Percentiles rank a stretch among this genome's conserved stretches.
Conservation (phyloP, 345 rosid genomes). For the Salix exigua region DNA sequence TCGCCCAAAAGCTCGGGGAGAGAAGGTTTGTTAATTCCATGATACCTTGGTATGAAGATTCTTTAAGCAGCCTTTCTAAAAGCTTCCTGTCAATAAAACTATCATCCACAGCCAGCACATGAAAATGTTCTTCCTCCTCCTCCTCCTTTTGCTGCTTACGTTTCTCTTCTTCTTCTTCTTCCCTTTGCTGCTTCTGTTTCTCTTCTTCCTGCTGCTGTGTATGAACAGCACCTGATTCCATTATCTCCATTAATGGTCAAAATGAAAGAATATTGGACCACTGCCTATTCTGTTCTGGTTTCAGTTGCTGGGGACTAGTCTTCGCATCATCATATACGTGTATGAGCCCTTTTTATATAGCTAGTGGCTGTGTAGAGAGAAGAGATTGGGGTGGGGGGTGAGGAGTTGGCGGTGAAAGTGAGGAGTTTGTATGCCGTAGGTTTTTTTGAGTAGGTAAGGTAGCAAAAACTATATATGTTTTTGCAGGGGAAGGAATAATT, state of each 20-base stretch:
- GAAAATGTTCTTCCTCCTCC: slow-evolving; percentile 28
- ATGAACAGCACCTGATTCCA: slow-evolving; percentile 14
- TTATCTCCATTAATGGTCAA: slow-evolving; percentile 27
- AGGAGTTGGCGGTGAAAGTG: neutral
- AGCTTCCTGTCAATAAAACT: slow-evolving; percentile 52
- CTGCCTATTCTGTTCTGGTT: neutral
- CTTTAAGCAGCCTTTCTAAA: slow-evolving; percentile 44
- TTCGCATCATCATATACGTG: neutral
- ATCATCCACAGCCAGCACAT: slow-evolving; percentile 62
- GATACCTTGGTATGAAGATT: slow-evolving; percentile 50
- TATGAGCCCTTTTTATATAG: neutral
- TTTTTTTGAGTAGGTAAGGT: slow-evolving; percentile 24
- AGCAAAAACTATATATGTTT: slow-evolving; percentile 1
- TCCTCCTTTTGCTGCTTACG: neutral
- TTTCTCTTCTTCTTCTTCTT: neutral
- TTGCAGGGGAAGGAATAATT: neutral
- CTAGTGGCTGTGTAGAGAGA: neutral
- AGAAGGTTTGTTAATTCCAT: neutral
- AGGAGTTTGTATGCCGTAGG: slow-evolving; percentile 16
- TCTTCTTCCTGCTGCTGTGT: slow-evolving; percentile 5
- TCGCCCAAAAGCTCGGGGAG: neutral
- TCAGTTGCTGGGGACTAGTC: neutral
- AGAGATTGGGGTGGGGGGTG: slow-evolving; percentile 2
- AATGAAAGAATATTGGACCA: neutral
- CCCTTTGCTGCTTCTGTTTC: neutral